These are phyloP conservation scores for Rubia occidens DNA, from an alignment of 305 asterid species.

Conservation along the genomic window DNA sequence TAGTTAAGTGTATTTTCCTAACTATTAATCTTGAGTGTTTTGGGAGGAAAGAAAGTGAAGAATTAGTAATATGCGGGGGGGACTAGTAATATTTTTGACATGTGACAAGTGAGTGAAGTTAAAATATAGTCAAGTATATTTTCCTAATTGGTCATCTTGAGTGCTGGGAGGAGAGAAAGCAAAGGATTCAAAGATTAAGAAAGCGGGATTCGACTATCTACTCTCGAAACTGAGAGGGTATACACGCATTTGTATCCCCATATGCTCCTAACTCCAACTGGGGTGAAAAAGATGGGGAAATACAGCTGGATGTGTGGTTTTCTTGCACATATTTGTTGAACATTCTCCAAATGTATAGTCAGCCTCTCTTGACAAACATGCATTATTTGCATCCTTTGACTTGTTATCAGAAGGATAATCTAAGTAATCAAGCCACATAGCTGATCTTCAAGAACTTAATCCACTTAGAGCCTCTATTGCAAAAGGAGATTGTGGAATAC, in stretches of 20 bases:
- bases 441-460: conserved; percentile 49
- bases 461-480: conserved; percentile 57
- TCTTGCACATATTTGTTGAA: conserved; percentile 40
- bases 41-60: conserved; percentile 37
- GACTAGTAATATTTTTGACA: too few species aligned
- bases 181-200: conserved; percentile 71
- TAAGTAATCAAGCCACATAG: conserved; percentile 68
- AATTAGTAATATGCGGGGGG: too few species aligned
- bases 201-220: conserved; percentile 78
- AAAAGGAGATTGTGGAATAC: conserved; percentile 67
- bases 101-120: too few species aligned
- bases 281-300: conserved; percentile 38
- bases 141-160: too few species aligned
- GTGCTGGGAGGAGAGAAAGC: conserved; percentile 33
- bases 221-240: conserved; percentile 57
- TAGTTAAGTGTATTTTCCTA: too few species aligned
- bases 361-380: conserved; percentile 60
- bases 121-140: too few species aligned
- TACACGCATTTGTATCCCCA: conserved; percentile 51
- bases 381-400: conserved; percentile 56
- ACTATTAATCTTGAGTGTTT: too few species aligned
- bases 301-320: conserved; percentile 47
- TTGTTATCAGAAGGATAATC: conserved; percentile 42
- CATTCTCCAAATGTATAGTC: conserved; percentile 53
- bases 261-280: conserved; percentile 32